Conservation (phyloP, 345 rosid genomes). For the Populus davidiana region DNA sequence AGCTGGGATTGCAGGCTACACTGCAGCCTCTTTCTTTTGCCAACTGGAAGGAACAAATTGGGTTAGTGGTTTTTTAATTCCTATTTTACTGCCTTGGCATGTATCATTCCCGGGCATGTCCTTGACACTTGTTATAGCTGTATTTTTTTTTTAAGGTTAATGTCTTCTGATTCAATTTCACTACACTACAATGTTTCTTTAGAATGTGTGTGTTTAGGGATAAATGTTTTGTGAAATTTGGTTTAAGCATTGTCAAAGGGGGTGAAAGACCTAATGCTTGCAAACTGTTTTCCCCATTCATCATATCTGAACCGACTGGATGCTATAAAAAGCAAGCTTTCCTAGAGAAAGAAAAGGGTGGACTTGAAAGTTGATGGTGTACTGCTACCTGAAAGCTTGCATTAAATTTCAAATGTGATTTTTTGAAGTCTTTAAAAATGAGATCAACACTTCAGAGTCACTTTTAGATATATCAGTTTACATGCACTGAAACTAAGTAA, state of each 20-base stretch:
- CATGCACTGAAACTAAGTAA: too few species aligned
- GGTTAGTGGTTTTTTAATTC: conserved; percentile 8
- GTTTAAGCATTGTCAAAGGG: background rate
- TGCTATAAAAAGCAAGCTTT: too few species aligned
- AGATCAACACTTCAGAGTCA: background rate
- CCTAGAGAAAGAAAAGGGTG: background rate
- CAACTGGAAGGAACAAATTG: conserved; percentile 36
- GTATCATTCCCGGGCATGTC: background rate
- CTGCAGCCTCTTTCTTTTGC: conserved; percentile 30
- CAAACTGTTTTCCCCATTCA: too few species aligned
- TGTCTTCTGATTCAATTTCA: background rate
- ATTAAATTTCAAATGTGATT: too few species aligned
- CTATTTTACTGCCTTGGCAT: background rate
- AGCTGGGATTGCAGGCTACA: conserved; percentile 30
- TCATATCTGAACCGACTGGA: too few species aligned
- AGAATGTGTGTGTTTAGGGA: background rate
- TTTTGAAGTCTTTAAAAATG: background rate
- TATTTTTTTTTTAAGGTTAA: background rate
- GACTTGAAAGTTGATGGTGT: background rate
- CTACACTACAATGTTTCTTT: too few species aligned
- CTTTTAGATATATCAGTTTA: background rate
- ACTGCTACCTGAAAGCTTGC: background rate
- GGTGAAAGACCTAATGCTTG: too few species aligned
- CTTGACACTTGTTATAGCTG: background rate
- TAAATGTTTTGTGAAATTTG: background rate